Conservation (phyloP, 2,329 filamentous ascomycete genomes). For the Talaromyces rugulosus region DNA sequence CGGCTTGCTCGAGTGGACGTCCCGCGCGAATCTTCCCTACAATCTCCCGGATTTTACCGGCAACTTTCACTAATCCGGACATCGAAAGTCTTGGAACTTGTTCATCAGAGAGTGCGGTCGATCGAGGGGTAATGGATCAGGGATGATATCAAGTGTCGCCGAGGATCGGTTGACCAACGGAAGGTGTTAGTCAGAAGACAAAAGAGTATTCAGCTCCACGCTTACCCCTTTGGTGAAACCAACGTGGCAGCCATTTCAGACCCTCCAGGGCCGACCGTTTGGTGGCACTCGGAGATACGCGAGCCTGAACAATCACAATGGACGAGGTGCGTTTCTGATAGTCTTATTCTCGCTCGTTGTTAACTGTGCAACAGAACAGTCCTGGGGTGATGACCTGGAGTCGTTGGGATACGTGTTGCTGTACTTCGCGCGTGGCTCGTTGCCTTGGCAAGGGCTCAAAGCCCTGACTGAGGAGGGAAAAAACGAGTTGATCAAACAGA, state of each 20-base stretch:
- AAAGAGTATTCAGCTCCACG: too few relatives aligned
- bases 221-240: too few relatives aligned
- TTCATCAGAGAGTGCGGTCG: not conserved
- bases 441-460: slow-evolving; percentile 70
- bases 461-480: slow-evolving; percentile 59
- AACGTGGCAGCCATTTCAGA: too few relatives aligned
- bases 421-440: slow-evolving; percentile 67
- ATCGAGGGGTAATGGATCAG: not conserved
- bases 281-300: too few relatives aligned
- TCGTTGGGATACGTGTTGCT: slow-evolving; percentile 66
- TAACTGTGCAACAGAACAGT: too few relatives aligned
- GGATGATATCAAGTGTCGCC: not conserved
- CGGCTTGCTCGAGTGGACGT: not conserved
- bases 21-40: not conserved
- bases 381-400: slow-evolving; percentile 10
- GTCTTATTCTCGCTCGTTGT: too few relatives aligned
- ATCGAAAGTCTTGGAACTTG: not conserved
- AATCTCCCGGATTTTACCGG: not conserved
- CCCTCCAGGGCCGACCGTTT: too few relatives aligned
- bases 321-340: too few relatives aligned
- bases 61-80: not conserved
- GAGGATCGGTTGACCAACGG: not conserved
- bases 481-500: not conserved
- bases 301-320: too few relatives aligned
- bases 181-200: not conserved